Base-by-base conservation (phyloP, 73 alveolate species). In the Blepharisma japonicum region DNA sequence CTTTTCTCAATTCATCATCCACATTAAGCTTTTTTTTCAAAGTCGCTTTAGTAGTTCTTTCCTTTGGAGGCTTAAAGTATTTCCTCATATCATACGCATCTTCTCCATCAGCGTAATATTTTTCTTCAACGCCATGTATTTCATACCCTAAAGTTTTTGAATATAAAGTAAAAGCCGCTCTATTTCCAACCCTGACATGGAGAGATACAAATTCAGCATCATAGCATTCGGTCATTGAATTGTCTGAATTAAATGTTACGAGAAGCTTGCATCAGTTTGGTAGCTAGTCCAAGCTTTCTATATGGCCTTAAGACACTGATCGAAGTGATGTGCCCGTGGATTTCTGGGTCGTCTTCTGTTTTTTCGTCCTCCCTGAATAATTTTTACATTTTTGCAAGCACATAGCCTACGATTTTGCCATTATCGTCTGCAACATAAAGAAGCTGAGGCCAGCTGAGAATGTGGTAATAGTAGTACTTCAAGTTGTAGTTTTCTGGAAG, bases 11-110 rank as follows among this genome's bases (percentile, higher is more conserved):
- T n/a, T n/a, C n/a, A n/a, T n/a, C n/a, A n/a, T 32, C 42, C 42
- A 3, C 42, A 53, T 53, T 53, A 53, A 53, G 68, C 68, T 53
- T 53, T 53, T 53, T 53, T 53, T 20, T 53, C 68, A n/a, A 53
- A 3, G 45, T 79, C 86, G 20, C 71, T 46, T 53, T 74, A 14
- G 11, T 25, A 61, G 23, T 55, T 42, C 50, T 53, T 46, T 71
- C 71, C 53, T 82, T 82, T 47, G 74, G 81, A 45, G 55, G 55
- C 56, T 86, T 83, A 79, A 95, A 95, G 88, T 76, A 85, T 77
- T 94, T 91, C 25, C 96, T 85, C 99, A 96, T 96, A 81, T 95
- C 96, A 56, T 83, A 89, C n/a, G 99, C 99, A 83, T 96, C 97
- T 74, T 96, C 99, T 0, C 91, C 95, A 83, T 95, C 98, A 23